Evolutionary conservation across 768 basidiomycete genomes (phyloP).

Genomic region (Postia placenta): DNA sequence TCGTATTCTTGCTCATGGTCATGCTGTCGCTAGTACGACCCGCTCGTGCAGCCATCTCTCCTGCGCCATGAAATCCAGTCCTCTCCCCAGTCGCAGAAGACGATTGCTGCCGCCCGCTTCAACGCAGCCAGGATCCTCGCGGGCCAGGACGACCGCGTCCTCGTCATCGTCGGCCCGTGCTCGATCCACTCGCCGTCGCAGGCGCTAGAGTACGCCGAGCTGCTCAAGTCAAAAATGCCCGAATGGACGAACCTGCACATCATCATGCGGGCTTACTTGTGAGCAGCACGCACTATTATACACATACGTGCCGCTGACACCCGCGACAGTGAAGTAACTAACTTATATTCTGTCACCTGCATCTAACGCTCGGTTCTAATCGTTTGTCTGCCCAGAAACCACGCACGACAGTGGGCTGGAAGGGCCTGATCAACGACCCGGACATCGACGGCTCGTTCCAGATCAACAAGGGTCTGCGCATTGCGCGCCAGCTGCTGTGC

Average conservation of each 20-base stretch:
- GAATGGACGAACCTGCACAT: conserved; percentile 76
- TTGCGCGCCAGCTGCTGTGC: conserved; percentile 83
- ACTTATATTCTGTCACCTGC: background rate
- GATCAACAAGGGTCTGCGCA: conserved; percentile 94
- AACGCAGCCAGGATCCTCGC: conserved; percentile 73
- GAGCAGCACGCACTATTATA: too few relatives aligned
- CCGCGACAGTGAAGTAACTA: conserved; percentile 32
- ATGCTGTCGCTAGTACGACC: conserved; percentile 66
- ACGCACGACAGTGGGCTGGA: conserved; percentile 96
- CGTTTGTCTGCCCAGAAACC: conserved; percentile 60
- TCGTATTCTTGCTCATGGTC: background rate
- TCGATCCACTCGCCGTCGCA: conserved; percentile 88
- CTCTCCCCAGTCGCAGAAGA: conserved; percentile 55
- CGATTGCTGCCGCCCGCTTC: conserved; percentile 77
- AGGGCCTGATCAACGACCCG: conserved; percentile 92
- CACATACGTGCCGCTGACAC: conserved; percentile 6
- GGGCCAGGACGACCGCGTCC: conserved; percentile 77
- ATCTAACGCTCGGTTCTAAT: background rate
- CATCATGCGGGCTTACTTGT: conserved; percentile 98
- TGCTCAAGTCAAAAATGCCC: conserved; percentile 61
- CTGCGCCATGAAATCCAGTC: conserved; percentile 83
- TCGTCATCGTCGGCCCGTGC: conserved; percentile 94
- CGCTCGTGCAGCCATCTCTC: conserved; percentile 89
- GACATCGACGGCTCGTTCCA: conserved; percentile 92
- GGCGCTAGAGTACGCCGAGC: conserved; percentile 76